Conservation (phyloP, 2,329 filamentous ascomycete species). For the Penicillium janthinellum region DNA sequence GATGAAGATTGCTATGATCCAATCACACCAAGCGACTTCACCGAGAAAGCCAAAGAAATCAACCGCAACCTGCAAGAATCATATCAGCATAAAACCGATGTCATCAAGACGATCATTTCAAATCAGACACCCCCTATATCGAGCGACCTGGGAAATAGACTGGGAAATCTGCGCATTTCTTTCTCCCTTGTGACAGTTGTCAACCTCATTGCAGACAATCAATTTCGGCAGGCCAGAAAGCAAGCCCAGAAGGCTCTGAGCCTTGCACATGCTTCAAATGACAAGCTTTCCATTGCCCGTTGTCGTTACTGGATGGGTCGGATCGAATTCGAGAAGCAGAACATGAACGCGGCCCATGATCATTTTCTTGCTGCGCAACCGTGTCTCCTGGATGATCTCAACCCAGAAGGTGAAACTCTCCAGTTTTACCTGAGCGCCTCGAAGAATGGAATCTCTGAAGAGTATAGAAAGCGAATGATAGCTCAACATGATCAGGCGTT, state of each 20-base stretch:
- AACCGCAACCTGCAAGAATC: not conserved
- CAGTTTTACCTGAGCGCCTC: conserved; percentile 11
- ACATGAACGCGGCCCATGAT: conserved; percentile 17
- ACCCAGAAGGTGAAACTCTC: conserved; percentile 22
- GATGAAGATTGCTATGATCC: not conserved
- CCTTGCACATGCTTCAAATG: conserved; percentile 3
- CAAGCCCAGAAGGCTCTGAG: conserved; percentile 9
- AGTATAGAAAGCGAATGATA: not conserved
- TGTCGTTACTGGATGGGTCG: conserved; percentile 34
- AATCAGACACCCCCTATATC: not conserved
- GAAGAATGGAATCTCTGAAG: conserved; percentile 2
- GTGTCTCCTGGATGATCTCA: conserved; percentile 19
- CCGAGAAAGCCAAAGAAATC: not conserved
- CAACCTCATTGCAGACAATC: not conserved
- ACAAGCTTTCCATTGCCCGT: conserved; percentile 14
- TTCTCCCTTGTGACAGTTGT: conserved; percentile 1
- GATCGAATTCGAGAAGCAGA: conserved; percentile 22
- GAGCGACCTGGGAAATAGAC: not conserved
- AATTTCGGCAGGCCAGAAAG: conserved; percentile 9
- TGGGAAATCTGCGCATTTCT: not conserved
- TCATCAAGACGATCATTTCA: not conserved
- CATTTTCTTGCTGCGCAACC: conserved; percentile 22
- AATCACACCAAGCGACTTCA: not conserved
- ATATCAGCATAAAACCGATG: not conserved
- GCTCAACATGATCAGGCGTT: not conserved